These are phyloP conservation scores for Phytophthora megakarya DNA, from an alignment of 352 stramenopile genomes.

Conservation along the genomic window DNA sequence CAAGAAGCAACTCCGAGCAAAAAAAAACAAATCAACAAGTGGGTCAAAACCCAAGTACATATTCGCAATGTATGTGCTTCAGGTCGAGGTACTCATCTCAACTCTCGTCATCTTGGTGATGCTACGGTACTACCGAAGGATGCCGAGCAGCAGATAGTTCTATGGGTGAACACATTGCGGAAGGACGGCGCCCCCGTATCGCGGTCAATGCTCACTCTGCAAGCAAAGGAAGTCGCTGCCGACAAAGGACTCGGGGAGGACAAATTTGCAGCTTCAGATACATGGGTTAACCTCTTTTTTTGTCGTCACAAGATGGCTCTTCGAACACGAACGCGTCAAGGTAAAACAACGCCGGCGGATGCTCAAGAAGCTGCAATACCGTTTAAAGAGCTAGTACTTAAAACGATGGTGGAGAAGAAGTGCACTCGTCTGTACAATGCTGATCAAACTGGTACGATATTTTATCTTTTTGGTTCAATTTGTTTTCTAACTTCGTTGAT, in stretches of 20 bases:
- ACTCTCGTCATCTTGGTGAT: neutral
- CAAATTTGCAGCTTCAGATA: constrained; percentile 5
- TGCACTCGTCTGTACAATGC: constrained; percentile 3
- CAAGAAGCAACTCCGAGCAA: neutral
- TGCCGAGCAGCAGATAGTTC: neutral
- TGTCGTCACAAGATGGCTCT: neutral
- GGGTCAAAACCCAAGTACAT: neutral
- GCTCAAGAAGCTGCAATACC: neutral
- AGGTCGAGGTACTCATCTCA: neutral
- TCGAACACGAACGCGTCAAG: neutral
- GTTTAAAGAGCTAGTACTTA: neutral
- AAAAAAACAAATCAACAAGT: constrained; percentile 7
- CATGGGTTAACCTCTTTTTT: constrained; percentile 4
- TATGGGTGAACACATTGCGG: constrained; percentile 5
- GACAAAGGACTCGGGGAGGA: too few species aligned
- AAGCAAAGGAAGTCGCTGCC: neutral
- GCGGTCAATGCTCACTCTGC: neutral
- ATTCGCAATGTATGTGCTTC: neutral
- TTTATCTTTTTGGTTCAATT: too few species aligned
- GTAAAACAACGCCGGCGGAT: neutral
- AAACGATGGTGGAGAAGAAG: constrained; percentile 5
- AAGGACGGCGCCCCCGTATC: neutral
- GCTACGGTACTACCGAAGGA: neutral
- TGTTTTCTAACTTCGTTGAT: too few species aligned
- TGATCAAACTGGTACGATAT: constrained; percentile 10